These are phyloP conservation scores for Kuraishia ogatae DNA, from an alignment of 805 yeast genomes.

Conservation along the genomic window DNA sequence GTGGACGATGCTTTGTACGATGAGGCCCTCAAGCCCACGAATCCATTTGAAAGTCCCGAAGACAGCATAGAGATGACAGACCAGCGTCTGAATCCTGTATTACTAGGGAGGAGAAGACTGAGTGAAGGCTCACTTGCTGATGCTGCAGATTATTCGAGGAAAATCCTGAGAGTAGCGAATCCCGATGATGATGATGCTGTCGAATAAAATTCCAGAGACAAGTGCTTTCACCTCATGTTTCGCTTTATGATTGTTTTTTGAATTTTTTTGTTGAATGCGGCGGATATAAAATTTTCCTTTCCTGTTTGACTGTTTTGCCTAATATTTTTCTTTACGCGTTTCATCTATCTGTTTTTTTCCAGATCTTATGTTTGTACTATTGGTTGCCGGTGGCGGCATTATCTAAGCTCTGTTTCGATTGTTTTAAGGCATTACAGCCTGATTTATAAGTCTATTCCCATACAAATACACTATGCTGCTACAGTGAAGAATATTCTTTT, in stretches of 20 bases:
- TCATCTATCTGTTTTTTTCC: background rate
- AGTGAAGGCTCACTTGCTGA: conserved; percentile 85
- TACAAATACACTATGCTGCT: too few relatives aligned
- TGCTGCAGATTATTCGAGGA: conserved; percentile 73
- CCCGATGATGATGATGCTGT: conserved; percentile 49
- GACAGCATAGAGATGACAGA: conserved; percentile 38
- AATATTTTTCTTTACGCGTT: background rate
- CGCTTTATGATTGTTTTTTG: background rate
- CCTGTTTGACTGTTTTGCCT: background rate
- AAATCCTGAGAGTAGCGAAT: conserved; percentile 79
- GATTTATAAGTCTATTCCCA: background rate
- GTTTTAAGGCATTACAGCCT: background rate
- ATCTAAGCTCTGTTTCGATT: background rate
- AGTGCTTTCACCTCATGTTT: background rate
- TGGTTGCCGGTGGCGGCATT: background rate
- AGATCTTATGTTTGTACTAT: background rate
- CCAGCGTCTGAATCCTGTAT: conserved; percentile 63
- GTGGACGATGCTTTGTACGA: conserved; percentile 50
- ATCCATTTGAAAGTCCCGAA: conserved; percentile 59
- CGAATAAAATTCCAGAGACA: background rate
- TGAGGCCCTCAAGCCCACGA: conserved; percentile 42
- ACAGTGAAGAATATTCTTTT: background rate
- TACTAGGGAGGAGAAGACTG: conserved; percentile 76
- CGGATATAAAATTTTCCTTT: background rate
- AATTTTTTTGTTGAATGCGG: background rate